Evolutionary conservation across 2,329 filamentous ascomycete genomes (phyloP).

Genomic region (Sporothrix globosa): DNA sequence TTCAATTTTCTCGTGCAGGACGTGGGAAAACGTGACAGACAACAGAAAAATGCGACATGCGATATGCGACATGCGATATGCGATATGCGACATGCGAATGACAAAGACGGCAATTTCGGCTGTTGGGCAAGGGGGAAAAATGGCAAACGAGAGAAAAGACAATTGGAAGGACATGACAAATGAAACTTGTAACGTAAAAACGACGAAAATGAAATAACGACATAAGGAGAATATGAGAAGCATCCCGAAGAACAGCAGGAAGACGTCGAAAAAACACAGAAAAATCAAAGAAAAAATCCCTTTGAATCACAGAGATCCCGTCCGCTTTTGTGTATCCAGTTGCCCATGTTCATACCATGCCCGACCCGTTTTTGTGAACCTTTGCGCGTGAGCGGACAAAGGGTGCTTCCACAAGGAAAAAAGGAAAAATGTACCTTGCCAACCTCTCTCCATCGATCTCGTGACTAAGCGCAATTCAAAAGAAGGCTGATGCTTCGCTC

Average conservation of each 20-base stretch:
- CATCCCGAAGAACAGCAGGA: constrained; percentile 32
- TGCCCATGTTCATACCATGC: constrained; percentile 42
- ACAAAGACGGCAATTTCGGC: constrained; percentile 24
- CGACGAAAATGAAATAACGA: no score
- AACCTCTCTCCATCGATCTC: constrained; percentile 38
- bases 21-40: constrained; percentile 14
- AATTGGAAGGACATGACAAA: constrained; percentile 26
- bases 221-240: constrained; percentile 13
- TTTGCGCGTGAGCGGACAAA: constrained; percentile 39
- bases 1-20: constrained; percentile 24
- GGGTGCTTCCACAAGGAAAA: constrained; percentile 39
- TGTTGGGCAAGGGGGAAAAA: constrained; percentile 2
- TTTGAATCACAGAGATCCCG: constrained; percentile 31
- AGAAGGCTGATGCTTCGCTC: constrained; percentile 28
- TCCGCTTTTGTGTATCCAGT: constrained; percentile 42
- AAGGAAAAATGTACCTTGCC: constrained; percentile 40
- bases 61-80: not conserved
- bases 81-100: constrained; percentile 16
- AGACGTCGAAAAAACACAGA: constrained; percentile 35
- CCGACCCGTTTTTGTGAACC: constrained; percentile 37
- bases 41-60: constrained; percentile 32
- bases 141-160: constrained; percentile 17
- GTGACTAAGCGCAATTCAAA: constrained; percentile 34
- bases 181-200: constrained; percentile 27
- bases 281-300: constrained; percentile 36